A percentile compares a stretch with the other conserved stretches of the same genome.
Evolutionary conservation across 306 rosid species (phyloP).

Genomic region (Lotus japonicus): DNA sequence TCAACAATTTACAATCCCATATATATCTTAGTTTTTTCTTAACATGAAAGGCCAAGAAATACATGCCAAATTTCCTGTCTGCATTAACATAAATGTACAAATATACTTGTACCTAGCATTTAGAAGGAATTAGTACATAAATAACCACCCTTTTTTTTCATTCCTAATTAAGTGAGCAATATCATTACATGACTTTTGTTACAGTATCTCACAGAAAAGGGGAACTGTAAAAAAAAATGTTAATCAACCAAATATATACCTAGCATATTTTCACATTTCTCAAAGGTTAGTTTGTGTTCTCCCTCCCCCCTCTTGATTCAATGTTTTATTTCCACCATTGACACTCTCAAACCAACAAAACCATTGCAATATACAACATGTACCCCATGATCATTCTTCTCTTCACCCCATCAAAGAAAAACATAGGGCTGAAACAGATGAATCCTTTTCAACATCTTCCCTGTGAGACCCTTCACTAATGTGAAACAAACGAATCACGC

Average conservation of each 20-base stretch:
- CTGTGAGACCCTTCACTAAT: not conserved
- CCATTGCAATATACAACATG: not conserved
- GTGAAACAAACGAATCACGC: slow-evolving; percentile 35
- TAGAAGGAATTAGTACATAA: not conserved
- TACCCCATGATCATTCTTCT: not conserved
- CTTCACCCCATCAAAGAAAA: not conserved
- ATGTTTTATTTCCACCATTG: slow-evolving; percentile 1
- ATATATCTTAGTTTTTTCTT: not conserved
- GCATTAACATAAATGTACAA: not conserved
- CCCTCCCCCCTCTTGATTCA: not conserved
- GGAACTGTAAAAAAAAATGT: not conserved
- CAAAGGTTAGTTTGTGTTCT: slow-evolving; percentile 7
- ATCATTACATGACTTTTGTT: slow-evolving; percentile 6
- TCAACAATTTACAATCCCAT: not conserved
- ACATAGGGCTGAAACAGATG: not conserved
- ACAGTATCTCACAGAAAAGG: slow-evolving; percentile 4
- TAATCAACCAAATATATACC: slow-evolving; percentile 27
- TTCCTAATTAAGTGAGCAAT: slow-evolving; percentile 21
- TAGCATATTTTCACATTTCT: slow-evolving; percentile 10
- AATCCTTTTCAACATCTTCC: not conserved
- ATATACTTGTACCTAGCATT: not conserved
- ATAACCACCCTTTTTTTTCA: not conserved
- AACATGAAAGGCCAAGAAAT: not conserved
- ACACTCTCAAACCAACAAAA: slow-evolving; percentile 7
- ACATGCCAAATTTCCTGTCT: not conserved